Percentiles rank a stretch among this genome's conserved stretches.
Evolutionary conservation across 2,329 filamentous ascomycete genomes (phyloP).

Genomic region (Ceratocystis albifundus): DNA sequence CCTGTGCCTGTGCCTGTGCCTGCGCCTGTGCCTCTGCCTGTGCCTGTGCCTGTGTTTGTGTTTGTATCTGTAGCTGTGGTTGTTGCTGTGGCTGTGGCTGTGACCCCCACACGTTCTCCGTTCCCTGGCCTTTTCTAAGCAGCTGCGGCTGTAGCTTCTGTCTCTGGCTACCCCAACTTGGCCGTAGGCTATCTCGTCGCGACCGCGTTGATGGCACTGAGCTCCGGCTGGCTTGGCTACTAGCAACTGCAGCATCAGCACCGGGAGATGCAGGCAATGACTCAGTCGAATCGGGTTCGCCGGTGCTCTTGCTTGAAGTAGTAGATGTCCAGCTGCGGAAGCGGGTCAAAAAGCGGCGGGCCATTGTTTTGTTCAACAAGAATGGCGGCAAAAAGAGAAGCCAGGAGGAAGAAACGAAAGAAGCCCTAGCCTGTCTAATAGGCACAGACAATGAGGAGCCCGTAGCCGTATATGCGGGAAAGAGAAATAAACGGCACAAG

Average conservation of each 20-base stretch:
- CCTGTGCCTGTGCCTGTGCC: neutral
- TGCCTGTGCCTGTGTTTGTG: neutral
- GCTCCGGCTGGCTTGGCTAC: slow-evolving; percentile 7
- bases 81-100: neutral
- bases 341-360: slow-evolving; percentile 12
- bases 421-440: neutral
- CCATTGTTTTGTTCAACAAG: neutral
- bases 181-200: slow-evolving; percentile 6
- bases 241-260: neutral
- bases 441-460: neutral
- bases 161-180: neutral
- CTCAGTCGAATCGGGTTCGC: slow-evolving; percentile 8
- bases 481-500: slow-evolving; percentile 14
- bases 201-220: neutral
- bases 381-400: no score
- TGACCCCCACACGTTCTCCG: neutral
- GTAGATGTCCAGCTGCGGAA: slow-evolving; percentile 19
- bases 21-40: neutral
- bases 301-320: slow-evolving; percentile 7
- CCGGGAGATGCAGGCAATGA: neutral
- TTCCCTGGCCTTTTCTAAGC: neutral
- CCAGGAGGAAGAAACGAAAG: no score
- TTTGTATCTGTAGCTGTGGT: no score
- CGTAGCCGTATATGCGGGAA: neutral
- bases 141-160: neutral